Conservation (phyloP, 768 basidiomycete species). For the Coprinellus micaceus region DNA sequence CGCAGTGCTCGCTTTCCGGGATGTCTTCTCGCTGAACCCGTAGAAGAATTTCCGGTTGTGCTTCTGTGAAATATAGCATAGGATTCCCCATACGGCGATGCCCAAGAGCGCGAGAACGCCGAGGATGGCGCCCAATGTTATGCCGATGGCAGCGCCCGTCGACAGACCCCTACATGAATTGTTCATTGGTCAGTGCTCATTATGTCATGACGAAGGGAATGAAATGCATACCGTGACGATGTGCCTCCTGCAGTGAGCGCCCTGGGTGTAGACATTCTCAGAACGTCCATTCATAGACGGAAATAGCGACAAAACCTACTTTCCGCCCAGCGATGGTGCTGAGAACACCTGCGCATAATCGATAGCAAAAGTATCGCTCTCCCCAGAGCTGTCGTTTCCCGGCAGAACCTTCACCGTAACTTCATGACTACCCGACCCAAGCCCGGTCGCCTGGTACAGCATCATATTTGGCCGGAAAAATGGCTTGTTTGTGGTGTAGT, state of each 20-base stretch:
- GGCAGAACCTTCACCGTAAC: conserved; percentile 11
- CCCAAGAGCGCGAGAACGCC: not conserved
- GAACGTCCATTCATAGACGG: too few relatives aligned
- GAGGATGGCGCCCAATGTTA: not conserved
- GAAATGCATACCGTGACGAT: too few relatives aligned
- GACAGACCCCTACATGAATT: not conserved
- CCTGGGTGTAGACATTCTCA: too few relatives aligned
- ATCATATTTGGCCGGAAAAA: conserved; percentile 24
- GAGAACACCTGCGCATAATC: conserved; percentile 30
- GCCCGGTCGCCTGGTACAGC: conserved; percentile 26
- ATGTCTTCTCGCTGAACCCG: not conserved
- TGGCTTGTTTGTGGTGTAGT: conserved; percentile 18
- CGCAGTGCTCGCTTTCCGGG: not conserved
- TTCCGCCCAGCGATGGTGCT: conserved; percentile 18
- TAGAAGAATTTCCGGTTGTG: conserved; percentile 2
- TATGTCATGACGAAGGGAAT: too few relatives aligned
- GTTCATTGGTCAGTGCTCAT: not conserved
- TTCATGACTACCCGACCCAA: conserved; percentile 27
- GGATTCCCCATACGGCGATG: not conserved
- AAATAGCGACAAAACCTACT: conserved; percentile 10
- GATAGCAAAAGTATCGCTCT: conserved; percentile 19
- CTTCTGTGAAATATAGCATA: not conserved
- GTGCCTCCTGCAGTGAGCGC: too few relatives aligned
- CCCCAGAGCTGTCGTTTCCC: conserved; percentile 9
- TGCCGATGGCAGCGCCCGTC: conserved; percentile 1